Evolutionary conservation across 345 rosid genomes (phyloP), one percentile per base, ranked within the genome.

Genomic region (Cardamine chenopodiifolia): DNA sequence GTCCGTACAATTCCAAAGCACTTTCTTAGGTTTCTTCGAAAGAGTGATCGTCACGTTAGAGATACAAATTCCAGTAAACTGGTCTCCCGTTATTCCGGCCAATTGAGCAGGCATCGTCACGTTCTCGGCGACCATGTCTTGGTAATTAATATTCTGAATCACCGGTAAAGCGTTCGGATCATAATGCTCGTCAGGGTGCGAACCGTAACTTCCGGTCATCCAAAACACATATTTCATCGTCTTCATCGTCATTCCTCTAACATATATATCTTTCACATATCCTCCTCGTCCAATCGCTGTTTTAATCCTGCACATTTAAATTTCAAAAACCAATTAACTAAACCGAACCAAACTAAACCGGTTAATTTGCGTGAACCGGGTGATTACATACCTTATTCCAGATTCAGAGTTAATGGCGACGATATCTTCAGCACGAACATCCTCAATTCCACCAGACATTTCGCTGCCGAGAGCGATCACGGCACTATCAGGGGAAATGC

Each of bases 401-500:
- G 98, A 90, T 74, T 90, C 89, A 0, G 96, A 84, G 73, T 90
- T 42, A 32, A 93, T 81, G 14, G 89, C 93, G 7, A 76, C 71
- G n/a, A 93, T 83, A 78, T 89, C 97, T 70, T 93, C 98, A 17
- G 86, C 90, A 47, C 97, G 80, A 37, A 93, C 92, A 56, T 93
- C 89, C 34, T 85, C 76, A 3, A 93, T 86, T 45, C 98, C 98
- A 1, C 98, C 97, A 0, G 98, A 90, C 97, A 93, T 90, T 63
- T 93, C 98, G 22, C 96, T 90, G 8, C 97, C 98, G 11, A 93
- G 77, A 1, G 98, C 98, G 17, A 93, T 87, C 66, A 85, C 90
- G 0, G 98, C 98, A 18, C 98, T 93, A n/a, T 79, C 70, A 0
- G 98, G 98, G 4, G 98, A 93, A 66, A 90, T 87, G 82, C 97